Evolutionary conservation across 371 early-diverging fungal genomes (phyloP).

Genomic region (Rhizopus delemar): DNA sequence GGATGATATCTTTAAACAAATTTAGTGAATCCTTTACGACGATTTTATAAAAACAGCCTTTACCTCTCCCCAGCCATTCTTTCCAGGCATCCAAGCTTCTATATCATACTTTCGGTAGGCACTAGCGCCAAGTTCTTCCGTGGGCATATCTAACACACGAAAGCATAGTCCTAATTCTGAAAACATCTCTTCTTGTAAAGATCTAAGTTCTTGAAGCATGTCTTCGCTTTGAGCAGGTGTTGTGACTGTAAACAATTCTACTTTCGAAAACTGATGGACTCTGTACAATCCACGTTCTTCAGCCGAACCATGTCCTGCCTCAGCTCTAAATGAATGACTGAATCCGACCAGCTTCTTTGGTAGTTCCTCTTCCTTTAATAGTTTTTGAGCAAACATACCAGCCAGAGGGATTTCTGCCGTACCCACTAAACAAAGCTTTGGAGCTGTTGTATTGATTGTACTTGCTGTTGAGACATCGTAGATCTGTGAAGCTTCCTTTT

Average conservation of each 20-base stretch:
- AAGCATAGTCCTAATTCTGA: constrained; percentile 80
- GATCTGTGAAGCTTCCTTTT: constrained; percentile 77
- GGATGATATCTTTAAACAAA: constrained; percentile 60
- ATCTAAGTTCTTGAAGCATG: constrained; percentile 70
- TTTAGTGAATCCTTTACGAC: background rate
- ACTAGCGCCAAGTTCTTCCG: constrained; percentile 89
- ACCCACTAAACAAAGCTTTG: constrained; percentile 73
- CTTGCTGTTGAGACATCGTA: constrained; percentile 62
- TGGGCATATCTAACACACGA: constrained; percentile 92
- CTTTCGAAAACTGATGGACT: constrained; percentile 94
- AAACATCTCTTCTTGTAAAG: constrained; percentile 77
- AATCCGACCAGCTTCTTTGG: constrained; percentile 79
- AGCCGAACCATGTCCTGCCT: constrained; percentile 83
- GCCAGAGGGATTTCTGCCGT: constrained; percentile 94
- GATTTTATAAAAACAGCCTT: background rate
- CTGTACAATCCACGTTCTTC: constrained; percentile 89
- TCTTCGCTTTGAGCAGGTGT: constrained; percentile 64
- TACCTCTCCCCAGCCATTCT: constrained; percentile 87
- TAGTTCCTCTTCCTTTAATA: constrained; percentile 57
- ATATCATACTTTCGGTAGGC: constrained; percentile 92
- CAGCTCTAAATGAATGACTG: constrained; percentile 87
- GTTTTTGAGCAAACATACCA: constrained; percentile 73
- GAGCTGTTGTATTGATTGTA: constrained; percentile 13
- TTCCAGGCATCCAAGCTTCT: constrained; percentile 95
- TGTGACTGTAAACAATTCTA: constrained; percentile 86